Percentiles rank a stretch among this genome's conserved stretches.
phyloP scores from a whole-genome alignment of 805 yeast species.

The Blastobotrys peoriensis region DNA sequence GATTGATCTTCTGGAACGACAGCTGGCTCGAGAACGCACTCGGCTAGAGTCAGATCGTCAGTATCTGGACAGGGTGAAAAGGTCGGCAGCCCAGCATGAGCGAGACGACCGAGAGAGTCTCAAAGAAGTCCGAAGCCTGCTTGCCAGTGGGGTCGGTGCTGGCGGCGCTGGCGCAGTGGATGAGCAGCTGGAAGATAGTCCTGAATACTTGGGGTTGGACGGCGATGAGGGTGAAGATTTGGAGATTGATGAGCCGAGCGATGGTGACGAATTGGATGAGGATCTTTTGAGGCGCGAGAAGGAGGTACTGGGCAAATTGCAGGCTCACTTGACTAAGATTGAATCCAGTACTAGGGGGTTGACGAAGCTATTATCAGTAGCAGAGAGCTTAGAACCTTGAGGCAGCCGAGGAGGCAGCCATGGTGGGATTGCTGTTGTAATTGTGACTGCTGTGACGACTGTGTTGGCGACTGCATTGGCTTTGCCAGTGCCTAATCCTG shows the following conservation, averaged over 20 bases:
- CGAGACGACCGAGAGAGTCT: neutral
- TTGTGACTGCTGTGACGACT: slow-evolving; percentile 68
- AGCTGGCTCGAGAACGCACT: slow-evolving; percentile 7
- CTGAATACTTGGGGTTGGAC: neutral
- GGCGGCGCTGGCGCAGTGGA: neutral
- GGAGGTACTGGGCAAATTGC: neutral
- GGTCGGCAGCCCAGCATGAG: neutral
- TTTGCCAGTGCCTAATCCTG: slow-evolving; percentile 70
- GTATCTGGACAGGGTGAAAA: slow-evolving; percentile 2
- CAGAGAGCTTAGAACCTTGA: neutral
- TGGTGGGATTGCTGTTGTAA: no score
- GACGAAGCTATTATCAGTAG: neutral
- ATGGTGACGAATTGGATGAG: no score
- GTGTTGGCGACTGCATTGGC: slow-evolving; percentile 68
- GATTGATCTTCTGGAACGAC: slow-evolving; percentile 10
- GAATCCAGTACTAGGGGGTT: neutral
- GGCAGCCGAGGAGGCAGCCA: no score
- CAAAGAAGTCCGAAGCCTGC: neutral
- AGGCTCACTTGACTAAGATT: neutral
- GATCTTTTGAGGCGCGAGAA: neutral
- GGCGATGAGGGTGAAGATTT: neutral
- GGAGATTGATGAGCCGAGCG: neutral
- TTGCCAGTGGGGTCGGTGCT: neutral
- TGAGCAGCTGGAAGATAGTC: neutral
- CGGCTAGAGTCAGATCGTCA: slow-evolving; percentile 3